Evolutionary conservation across 1,284 basidiomycete species (phyloP), one percentile per base, ranked within the genome.

Genomic region (Caloboletus firmus): DNA sequence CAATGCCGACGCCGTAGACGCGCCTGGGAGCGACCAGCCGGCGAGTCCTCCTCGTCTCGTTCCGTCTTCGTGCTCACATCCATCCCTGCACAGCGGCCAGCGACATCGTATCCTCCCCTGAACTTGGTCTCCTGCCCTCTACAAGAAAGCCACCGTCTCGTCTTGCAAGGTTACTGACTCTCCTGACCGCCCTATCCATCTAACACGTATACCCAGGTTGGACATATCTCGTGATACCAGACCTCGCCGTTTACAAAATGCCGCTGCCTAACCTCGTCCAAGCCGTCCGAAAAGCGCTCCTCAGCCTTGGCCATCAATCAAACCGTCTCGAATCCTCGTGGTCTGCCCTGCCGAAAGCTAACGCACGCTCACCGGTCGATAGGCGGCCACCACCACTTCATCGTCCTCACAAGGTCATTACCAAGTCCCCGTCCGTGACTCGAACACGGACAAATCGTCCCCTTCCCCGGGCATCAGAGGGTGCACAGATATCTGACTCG

Each of bases 151-250:
- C 48, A 57, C 7, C 12, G 9, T 0, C 46, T 59, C 15, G 40
- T 63, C 13, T 35, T 66, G 17, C 48, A 55, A 58, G 66, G 68
- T 70, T 13, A 34, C 12, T 43, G 1, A n/a, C 17, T 44, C 3
- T 44, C n/a, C 45, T 45, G 3, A 18, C 32, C 22, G 9, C 17
- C 1, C 12, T 7, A 13, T 20, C 35, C 11, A 17, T 11, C 51
- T 65, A 8, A 67, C 39, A 9, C 0, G 2, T n/a, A 5, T 13
- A 17, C 22, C 18, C 18, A 72, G 69, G 45, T 32, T 72, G 67
- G 67, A 59, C 67, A 24, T 72, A 69, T 43, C 48, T 72, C 12
- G 54, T 70, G n/a, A 30, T 55, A 18, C 69, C 69, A 13, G 20
- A 51, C 35, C 52, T 70, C 17, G 26, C 54, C 45, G 44, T 61